These are phyloP conservation scores for Chaetomium tenue DNA, from an alignment of 495 filamentous ascomycete species.

Conservation along the genomic window DNA sequence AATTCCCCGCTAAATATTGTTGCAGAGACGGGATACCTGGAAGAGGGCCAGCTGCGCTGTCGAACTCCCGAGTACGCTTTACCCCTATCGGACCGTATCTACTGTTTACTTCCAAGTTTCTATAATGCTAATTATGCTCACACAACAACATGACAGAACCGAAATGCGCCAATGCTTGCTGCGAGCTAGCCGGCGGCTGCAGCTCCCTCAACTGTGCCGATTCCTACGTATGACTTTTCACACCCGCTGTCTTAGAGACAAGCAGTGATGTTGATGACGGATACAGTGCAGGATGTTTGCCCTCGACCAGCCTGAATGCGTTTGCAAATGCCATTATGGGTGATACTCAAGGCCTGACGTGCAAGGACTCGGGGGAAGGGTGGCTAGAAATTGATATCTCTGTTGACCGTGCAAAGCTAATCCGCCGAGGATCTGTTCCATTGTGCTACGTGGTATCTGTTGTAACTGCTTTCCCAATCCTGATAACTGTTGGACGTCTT, in stretches of 20 bases:
- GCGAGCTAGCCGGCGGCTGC: background rate
- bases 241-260: background rate
- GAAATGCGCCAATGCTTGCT: background rate
- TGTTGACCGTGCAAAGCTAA: no score
- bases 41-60: background rate
- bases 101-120: background rate
- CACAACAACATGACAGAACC: background rate
- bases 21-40: background rate
- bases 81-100: no score
- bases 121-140: no score
- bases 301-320: constrained; percentile 3
- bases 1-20: background rate
- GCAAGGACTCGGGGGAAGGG: no score
- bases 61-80: background rate
- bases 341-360: background rate
- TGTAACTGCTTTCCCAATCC: background rate
- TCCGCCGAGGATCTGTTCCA: no score
- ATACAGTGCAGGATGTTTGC: background rate
- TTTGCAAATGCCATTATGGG: constrained; percentile 5
- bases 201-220: constrained; percentile 10
- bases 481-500: background rate
- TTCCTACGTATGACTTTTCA: constrained; percentile 1
- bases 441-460: no score
- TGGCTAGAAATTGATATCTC: no score
- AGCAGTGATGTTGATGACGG: background rate